Percentiles rank a stretch among this genome's conserved stretches.
Evolutionary conservation across 129 eudicot genomes (phyloP).

Genomic region (Flaveria sonorensis): DNA sequence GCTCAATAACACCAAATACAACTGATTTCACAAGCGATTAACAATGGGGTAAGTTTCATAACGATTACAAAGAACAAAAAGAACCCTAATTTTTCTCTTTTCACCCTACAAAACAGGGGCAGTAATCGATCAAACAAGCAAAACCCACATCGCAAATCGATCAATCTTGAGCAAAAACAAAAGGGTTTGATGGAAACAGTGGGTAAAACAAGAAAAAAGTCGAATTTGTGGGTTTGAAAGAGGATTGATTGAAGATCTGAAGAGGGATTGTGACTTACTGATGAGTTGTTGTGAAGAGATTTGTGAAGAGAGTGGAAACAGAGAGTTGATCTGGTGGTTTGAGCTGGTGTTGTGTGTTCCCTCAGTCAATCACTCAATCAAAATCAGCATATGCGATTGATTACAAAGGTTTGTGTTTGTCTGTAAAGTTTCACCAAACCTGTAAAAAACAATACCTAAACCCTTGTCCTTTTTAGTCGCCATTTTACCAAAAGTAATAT

Average conservation of each 20-base stretch:
- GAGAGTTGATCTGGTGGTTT: conserved; percentile 19
- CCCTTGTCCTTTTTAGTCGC: conserved; percentile 4
- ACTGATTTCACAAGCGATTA: neutral
- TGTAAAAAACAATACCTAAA: conserved; percentile 14
- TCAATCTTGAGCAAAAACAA: conserved; percentile 32
- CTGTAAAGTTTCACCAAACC: conserved; percentile 24
- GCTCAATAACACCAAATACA: conserved; percentile 7
- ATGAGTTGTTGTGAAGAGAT: neutral
- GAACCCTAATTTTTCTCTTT: conserved; percentile 23
- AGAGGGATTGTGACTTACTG: conserved; percentile 31
- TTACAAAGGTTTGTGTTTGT: neutral
- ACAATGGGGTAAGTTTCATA: neutral
- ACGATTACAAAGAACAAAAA: conserved; percentile 17
- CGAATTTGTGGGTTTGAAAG: conserved; percentile 20
- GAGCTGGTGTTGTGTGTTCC: neutral
- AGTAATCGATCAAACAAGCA: conserved; percentile 17
- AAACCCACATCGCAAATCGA: conserved; percentile 19
- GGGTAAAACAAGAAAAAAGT: conserved; percentile 18
- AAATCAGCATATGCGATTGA: conserved; percentile 16
- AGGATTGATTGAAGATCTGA: conserved; percentile 34
- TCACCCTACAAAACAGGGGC: conserved; percentile 31
- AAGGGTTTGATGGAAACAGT: conserved; percentile 30
- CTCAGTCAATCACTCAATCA: conserved; percentile 28
- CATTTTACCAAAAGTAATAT: neutral
- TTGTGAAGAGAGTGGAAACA: conserved; percentile 13